Conservation (phyloP, 2,329 filamentous ascomycete genomes). For the Alternaria alternata region DNA sequence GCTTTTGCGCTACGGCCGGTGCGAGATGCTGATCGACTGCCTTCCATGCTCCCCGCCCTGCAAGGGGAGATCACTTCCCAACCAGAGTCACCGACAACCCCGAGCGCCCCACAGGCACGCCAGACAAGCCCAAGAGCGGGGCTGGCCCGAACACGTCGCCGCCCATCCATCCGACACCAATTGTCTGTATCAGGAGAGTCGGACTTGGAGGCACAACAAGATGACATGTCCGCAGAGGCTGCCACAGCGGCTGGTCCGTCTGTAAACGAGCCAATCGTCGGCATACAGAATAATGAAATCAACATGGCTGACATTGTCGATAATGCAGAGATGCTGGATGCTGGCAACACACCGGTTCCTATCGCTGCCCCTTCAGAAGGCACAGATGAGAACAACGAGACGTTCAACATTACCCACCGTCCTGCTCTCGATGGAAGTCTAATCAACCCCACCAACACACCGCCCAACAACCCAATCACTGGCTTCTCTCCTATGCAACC, state of each 20-base stretch:
- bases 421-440: conserved; percentile 85
- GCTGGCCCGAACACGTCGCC: conserved; percentile 66
- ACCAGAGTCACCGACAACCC: conserved; percentile 71
- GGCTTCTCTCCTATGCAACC: conserved; percentile 78
- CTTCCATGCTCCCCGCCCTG: conserved; percentile 81
- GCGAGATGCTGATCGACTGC: conserved; percentile 85
- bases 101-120: conserved; percentile 41
- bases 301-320: conserved; percentile 90
- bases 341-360: conserved; percentile 73
- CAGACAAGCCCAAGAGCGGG: conserved; percentile 54
- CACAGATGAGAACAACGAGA: conserved; percentile 76
- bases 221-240: conserved; percentile 82
- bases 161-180: conserved; percentile 89
- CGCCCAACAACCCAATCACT: conserved; percentile 66
- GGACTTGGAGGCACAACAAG: conserved; percentile 80
- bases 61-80: conserved; percentile 77
- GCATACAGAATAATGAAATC: conserved; percentile 80
- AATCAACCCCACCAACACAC: conserved; percentile 71
- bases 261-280: conserved; percentile 72
- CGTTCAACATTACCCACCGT: conserved; percentile 93
- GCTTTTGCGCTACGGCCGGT: conserved; percentile 78
- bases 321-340: conserved; percentile 78
- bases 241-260: conserved; percentile 78
- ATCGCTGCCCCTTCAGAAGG: conserved; percentile 81
- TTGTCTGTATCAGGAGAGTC: conserved; percentile 84